These are phyloP conservation scores for Acorus calamus DNA, from an alignment of 106 monocot genomes.

Conservation along the genomic window DNA sequence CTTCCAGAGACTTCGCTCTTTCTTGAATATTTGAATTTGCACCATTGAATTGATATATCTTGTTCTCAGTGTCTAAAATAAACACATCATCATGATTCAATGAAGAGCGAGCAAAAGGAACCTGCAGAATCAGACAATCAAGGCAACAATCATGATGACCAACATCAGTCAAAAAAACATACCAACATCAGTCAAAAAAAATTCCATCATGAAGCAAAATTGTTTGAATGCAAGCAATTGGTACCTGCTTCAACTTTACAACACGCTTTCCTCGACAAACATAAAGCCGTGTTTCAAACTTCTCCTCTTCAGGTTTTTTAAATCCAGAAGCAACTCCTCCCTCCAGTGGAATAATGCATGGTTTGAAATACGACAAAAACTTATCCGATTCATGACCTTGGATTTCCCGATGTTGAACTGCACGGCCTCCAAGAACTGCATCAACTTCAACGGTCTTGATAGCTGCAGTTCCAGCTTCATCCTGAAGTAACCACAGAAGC, in stretches of 20 bases:
- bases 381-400: slow-evolving; percentile 69
- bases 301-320: slow-evolving; percentile 37
- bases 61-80: slow-evolving; percentile 32
- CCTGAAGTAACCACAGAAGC: slow-evolving; percentile 17
- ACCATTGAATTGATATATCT: slow-evolving; percentile 44
- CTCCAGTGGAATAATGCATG: slow-evolving; percentile 64
- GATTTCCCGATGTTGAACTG: slow-evolving; percentile 56
- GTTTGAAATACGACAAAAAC: slow-evolving; percentile 65
- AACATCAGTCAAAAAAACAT: too few relatives aligned
- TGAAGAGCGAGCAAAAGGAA: slow-evolving; percentile 39
- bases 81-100: slow-evolving; percentile 45
- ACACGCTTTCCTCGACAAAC: slow-evolving; percentile 52
- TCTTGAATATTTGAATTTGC: slow-evolving; percentile 43
- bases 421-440: slow-evolving; percentile 60
- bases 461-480: slow-evolving; percentile 69
- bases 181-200: too few relatives aligned
- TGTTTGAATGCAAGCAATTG: too few relatives aligned
- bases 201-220: too few relatives aligned
- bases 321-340: slow-evolving; percentile 66
- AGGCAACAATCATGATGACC: background rate
- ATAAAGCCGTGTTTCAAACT: slow-evolving; percentile 53
- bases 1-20: slow-evolving; percentile 38
- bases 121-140: slow-evolving; percentile 10
- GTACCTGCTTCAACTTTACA: slow-evolving; percentile 56
- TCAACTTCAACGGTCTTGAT: slow-evolving; percentile 69